Evolutionary conservation across 192 early-diverging fungal species (phyloP), one percentile per base, ranked within the genome.

Genomic region (Piromyces finnis): DNA sequence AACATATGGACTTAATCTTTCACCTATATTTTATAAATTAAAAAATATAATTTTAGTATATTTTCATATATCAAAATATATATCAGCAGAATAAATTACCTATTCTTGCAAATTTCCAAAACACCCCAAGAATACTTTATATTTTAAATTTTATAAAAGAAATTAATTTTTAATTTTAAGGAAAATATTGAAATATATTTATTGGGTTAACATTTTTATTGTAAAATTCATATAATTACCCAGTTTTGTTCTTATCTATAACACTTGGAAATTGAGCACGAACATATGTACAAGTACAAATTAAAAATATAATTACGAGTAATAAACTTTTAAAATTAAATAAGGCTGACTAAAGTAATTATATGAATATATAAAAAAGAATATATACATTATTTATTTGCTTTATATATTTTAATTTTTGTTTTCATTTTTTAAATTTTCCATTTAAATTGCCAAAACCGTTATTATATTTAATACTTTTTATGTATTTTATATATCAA

Each of bases 261-360:
- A 96, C 84, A 30, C 90, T 89, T 51, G 95, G 95, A 80, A 95
- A 94, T 83, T 98, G 95, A 22, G 94, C 91, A 59, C 93, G 90
- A 78, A 99, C 81, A 84, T 95, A 98, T 14, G 95, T 95, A 86
- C 95, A 98, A n/a, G 97, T 99, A 86, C 97, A 99, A 82, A 99
- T 98, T 59, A 93, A 82, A 77, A 98, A 87, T 81, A 99, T 88
- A 68, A 99, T 92, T 79, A 97, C 95, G 28, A 98, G 87, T 81
- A 97, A 85, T 0, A 99, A 87, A 51, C 92, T 93, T 82, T 97
- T 92, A 80, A 99, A 99, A 84, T 98, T 96, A 86, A 99, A 99
- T 82, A 99, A 88, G 80, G 96, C 95, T 77, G 95, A 95, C 96
- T 95, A 35, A 12, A 78, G 3, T 35, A 35, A 35, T 35, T 35